Conservation (phyloP, 148 eudicot species). For the Rhododendron mucronatum region DNA sequence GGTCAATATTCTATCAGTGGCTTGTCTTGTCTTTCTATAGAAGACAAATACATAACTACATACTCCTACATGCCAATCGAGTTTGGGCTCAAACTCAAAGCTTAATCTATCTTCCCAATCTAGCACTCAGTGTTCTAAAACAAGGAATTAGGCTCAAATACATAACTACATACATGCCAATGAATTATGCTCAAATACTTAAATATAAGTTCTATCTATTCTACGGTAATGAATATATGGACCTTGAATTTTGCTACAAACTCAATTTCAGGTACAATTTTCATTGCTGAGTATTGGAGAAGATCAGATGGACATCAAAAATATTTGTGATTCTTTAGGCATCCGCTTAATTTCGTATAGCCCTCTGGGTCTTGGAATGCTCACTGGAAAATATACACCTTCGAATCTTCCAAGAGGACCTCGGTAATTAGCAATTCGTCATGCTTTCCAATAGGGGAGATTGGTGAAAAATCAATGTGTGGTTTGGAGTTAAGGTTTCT, state of each 20-base stretch:
- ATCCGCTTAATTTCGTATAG: constrained; percentile 76
- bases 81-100: too few relatives aligned
- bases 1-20: too few relatives aligned
- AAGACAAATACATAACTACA: too few relatives aligned
- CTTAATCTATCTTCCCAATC: too few relatives aligned
- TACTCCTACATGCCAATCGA: too few relatives aligned
- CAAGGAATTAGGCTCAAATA: background rate
- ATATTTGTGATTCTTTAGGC: constrained; percentile 69
- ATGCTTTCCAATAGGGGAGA: background rate
- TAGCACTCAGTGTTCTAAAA: too few relatives aligned
- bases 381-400: constrained; percentile 80
- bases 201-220: background rate
- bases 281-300: constrained; percentile 81
- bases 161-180: background rate
- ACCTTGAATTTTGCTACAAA: background rate
- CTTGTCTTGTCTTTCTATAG: too few relatives aligned
- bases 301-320: constrained; percentile 79
- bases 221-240: background rate
- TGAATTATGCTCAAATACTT: background rate
- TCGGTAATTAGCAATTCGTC: constrained; percentile 32
- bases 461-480: background rate
- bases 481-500: background rate
- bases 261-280: constrained; percentile 65
- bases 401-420: constrained; percentile 80
- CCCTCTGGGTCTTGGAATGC: constrained; percentile 96